A percentile compares a stretch with the other conserved stretches of the same genome.
Conservation (phyloP, 2,329 filamentous ascomycete genomes). For the Phoma sp. region DNA sequence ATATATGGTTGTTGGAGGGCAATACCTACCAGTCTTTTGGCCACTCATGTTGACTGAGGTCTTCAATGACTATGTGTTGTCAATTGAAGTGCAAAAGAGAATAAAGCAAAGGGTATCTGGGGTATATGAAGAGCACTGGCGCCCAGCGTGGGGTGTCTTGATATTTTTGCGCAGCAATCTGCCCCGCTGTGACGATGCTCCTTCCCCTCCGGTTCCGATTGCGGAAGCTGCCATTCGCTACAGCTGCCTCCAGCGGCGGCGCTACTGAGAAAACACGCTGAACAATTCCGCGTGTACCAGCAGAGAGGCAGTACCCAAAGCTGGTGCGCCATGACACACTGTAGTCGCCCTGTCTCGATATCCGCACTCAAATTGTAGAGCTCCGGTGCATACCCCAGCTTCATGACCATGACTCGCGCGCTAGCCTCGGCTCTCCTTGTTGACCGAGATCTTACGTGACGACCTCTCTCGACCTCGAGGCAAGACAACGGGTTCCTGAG, state of each 20-base stretch:
- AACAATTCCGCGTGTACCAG: not conserved
- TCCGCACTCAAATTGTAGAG: not conserved
- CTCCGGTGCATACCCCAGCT: slow-evolving; percentile 11
- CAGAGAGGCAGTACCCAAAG: not conserved
- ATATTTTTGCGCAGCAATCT: slow-evolving; percentile 27
- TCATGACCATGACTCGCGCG: not conserved
- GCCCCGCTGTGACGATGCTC: slow-evolving; percentile 27
- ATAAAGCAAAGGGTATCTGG: slow-evolving; percentile 17
- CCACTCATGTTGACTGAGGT: slow-evolving; percentile 37
- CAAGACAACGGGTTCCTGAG: not conserved
- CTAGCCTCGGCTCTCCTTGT: slow-evolving; percentile 26
- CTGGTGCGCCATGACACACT: not conserved
- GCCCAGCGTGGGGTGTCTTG: slow-evolving; percentile 26
- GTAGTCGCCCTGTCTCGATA: not conserved
- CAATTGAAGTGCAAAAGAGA: slow-evolving; percentile 24
- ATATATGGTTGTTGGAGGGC: not conserved
- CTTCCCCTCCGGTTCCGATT: slow-evolving; percentile 17
- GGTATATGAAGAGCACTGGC: slow-evolving; percentile 25
- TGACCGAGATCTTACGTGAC: slow-evolving; percentile 1
- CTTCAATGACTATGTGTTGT: slow-evolving; percentile 12
- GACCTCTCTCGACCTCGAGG: not conserved
- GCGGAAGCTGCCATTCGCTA: slow-evolving; percentile 14
- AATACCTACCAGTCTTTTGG: slow-evolving; percentile 44
- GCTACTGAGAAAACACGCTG: slow-evolving; percentile 4
- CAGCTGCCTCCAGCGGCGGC: slow-evolving; percentile 9